Evolutionary conservation across 352 stramenopile genomes (phyloP).

Genomic region (Globisporangium viniferum): DNA sequence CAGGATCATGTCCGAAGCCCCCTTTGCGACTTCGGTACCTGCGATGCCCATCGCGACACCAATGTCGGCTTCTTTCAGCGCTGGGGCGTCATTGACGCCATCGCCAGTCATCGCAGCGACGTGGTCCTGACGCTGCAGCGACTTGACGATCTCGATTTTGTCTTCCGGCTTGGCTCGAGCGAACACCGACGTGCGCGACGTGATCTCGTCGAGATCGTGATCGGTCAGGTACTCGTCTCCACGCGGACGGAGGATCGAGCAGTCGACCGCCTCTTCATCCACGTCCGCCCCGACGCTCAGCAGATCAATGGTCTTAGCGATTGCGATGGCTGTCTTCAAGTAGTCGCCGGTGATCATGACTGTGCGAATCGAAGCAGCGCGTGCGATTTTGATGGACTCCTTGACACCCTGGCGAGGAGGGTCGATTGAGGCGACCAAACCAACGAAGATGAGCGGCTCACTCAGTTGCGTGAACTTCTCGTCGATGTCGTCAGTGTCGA

Average conservation of each 20-base stretch:
- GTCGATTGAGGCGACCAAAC: conserved; percentile 85
- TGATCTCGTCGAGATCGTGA: conserved; percentile 17
- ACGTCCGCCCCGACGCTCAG: conserved; percentile 27
- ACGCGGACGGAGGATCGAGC: conserved; percentile 7
- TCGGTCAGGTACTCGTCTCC: conserved; percentile 15
- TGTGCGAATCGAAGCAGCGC: conserved; percentile 34
- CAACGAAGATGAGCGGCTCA: conserved; percentile 79
- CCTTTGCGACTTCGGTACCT: conserved; percentile 97
- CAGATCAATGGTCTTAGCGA: conserved; percentile 86
- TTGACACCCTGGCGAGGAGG: conserved; percentile 33
- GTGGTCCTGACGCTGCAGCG: conserved; percentile 13
- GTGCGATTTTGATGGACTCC: conserved; percentile 34
- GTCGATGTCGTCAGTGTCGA: conserved; percentile 25
- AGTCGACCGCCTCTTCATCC: conserved; percentile 14
- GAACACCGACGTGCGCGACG: conserved; percentile 8
- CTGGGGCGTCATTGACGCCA: conserved; percentile 98
- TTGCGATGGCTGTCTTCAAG: conserved; percentile 88
- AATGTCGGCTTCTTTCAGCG: conserved; percentile 23
- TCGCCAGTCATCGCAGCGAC: conserved; percentile 95
- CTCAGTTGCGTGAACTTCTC: conserved; percentile 27
- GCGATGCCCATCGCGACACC: conserved; percentile 95
- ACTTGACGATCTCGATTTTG: conserved; percentile 17
- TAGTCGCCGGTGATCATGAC: conserved; percentile 92
- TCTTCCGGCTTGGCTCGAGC: conserved; percentile 13
- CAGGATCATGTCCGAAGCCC: conserved; percentile 97